A percentile compares a stretch with the other conserved stretches of the same genome.
These are phyloP conservation scores for Excoecaria agallocha DNA, from an alignment of 345 rosid genomes.

Conservation along the genomic window DNA sequence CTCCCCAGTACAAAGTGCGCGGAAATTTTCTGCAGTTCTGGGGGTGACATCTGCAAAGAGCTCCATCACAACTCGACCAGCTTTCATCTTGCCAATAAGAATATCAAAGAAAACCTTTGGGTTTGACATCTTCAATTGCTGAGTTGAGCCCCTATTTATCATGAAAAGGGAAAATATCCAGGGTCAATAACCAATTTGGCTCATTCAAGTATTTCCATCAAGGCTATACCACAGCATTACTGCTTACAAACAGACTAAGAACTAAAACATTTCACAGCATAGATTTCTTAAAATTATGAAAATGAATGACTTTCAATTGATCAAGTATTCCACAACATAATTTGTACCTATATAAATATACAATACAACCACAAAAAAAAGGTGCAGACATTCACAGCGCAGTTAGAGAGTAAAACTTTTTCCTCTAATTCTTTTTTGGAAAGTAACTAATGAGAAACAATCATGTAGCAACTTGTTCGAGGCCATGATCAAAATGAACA, in stretches of 20 bases:
- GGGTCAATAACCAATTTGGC: background rate
- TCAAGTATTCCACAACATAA: background rate
- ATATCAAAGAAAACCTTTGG: conserved; percentile 79
- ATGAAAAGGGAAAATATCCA: conserved; percentile 1
- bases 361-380: background rate
- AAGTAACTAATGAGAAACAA: too few relatives aligned
- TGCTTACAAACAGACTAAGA: background rate
- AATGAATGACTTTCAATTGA: background rate
- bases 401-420: too few relatives aligned
- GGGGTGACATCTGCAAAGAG: conserved; percentile 69
- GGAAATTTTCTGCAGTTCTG: conserved; percentile 70
- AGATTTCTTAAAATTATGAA: too few relatives aligned
- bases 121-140: conserved; percentile 44
- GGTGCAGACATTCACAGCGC: background rate
- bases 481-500: conserved; percentile 55
- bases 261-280: too few relatives aligned
- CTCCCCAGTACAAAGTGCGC: conserved; percentile 81
- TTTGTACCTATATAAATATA: background rate
- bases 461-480: conserved; percentile 67
- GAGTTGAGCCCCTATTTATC: conserved; percentile 20
- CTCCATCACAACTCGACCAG: conserved; percentile 76
- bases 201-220: background rate
- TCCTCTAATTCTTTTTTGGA: background rate
- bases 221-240: background rate
- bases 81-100: conserved; percentile 59